Base-by-base conservation (phyloP, 768 basidiomycete species). In the Kwoniella sp. region DNA sequence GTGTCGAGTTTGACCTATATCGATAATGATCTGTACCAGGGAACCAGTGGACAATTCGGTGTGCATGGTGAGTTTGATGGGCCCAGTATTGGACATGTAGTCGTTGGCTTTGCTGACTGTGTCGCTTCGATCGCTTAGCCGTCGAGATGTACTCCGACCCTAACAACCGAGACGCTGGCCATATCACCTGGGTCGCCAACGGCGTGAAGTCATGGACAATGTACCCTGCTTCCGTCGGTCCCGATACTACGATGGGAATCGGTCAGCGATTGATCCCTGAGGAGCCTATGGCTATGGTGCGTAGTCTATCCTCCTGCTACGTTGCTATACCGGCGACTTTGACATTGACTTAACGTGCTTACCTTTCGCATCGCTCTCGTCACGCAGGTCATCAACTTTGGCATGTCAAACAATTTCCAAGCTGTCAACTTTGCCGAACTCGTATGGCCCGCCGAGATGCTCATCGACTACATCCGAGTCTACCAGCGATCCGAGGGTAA, bases 61-160 rank as follows among this genome's bases (percentile, higher is more conserved):
- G 55, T 46, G 2, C 63, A 69, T 68, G 79, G 77, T 51, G 64
- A 58, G 73, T 63, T 5, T 40, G n/a, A n/a, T n/a, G n/a, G n/a
- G n/a, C n/a, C n/a, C n/a, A n/a, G n/a, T n/a, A n/a, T n/a, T n/a
- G n/a, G n/a, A n/a, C n/a, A n/a, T n/a, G n/a, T n/a, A n/a, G n/a
- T n/a, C n/a, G n/a, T n/a, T n/a, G n/a, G n/a, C 33, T 33, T 33
- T 4, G 22, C 49, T 50, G 49, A 50, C 24, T 12, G 19, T 29
- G 47, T 50, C 24, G 8, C n/a, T 9, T 9, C 17, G 10, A 44
- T 44, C 17, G 40, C 7, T 19, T 58, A 85, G 84, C 86, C 0
- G 90, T 85, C 69, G 94, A 96, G 77, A 89, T 85, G 82, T 92
- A 86, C 85, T 85, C 87, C 40, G 84, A 92, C 77, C 87, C 87